Evolutionary conservation across 352 stramenopile species (phyloP), one percentile per base, ranked within the genome.

Genomic region (Globisporangium splendens): DNA sequence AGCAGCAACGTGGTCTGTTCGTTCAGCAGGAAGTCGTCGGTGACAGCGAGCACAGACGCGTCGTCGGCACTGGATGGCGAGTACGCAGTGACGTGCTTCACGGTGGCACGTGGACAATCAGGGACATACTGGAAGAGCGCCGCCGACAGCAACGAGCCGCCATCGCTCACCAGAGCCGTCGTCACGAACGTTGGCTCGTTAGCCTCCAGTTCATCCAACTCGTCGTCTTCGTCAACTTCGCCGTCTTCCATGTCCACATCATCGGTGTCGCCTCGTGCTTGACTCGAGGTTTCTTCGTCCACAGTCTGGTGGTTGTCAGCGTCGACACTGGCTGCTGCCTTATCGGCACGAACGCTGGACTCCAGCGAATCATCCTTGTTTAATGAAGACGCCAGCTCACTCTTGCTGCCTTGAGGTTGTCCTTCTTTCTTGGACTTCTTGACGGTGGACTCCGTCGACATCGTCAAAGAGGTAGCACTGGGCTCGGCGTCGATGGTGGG

Each of bases 61-160:
- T 55, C 1, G 28, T 48, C 6, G 35, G 43, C 20, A 38, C 38
- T 43, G 38, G 38, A 43, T 17, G 38, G 47, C 11, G n/a, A 18
- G 8, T 15, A 14, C 28, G 17, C 31, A 0, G 15, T 21, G 46
- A 15, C 18, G 18, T 50, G 5, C 7, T 50, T 47, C 2, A 42
- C 21, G 12, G 24, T 39, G 15, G 48, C 38, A 33, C 24, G 18
- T 73, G 22, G 6, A 15, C 47, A 28, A 4, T 14, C 4, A 15
- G n/a, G 11, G 11, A 8, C n/a, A 13, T 59, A 86, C 59, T 79
- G 69, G 54, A 80, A 86, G 54, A 84, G 60, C 5, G 72, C 66
- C 0, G 76, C 73, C 20, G 69, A 47, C 38, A 86, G 46, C 4
- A 86, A 58, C 1, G 68, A 74, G 14, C 72, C 60, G 12, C 70